phyloP scores from a whole-genome alignment of 2,329 filamentous ascomycete genomes.

The Didymella arachidicola region DNA sequence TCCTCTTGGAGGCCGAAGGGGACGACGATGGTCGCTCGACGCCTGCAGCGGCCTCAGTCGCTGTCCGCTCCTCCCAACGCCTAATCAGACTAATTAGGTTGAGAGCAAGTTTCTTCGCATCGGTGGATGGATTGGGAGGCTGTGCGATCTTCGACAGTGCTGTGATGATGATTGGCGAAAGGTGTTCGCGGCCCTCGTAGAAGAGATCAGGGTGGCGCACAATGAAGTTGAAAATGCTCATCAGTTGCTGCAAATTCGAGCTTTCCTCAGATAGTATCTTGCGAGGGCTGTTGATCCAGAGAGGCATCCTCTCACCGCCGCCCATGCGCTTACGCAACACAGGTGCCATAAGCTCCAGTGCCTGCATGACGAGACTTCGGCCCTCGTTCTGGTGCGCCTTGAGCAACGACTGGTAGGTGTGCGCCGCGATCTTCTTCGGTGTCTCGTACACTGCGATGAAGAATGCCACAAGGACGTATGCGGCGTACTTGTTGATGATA shows the following conservation, averaged over 20 bases:
- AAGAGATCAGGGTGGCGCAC: constrained; percentile 92
- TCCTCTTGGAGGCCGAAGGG: constrained; percentile 74
- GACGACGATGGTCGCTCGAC: constrained; percentile 66
- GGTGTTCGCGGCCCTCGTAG: constrained; percentile 92
- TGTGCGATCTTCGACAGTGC: constrained; percentile 87
- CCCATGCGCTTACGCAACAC: constrained; percentile 86
- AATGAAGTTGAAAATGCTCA: constrained; percentile 96
- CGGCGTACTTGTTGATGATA: constrained; percentile 98
- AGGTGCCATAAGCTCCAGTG: constrained; percentile 92
- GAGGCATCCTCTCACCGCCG: constrained; percentile 74
- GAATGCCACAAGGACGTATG: constrained; percentile 95
- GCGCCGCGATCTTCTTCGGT: constrained; percentile 91
- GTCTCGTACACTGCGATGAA: constrained; percentile 98
- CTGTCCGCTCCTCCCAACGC: constrained; percentile 87
- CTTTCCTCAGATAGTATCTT: constrained; percentile 93
- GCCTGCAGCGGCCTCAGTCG: constrained; percentile 61
- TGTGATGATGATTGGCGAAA: constrained; percentile 85
- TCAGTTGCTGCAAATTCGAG: constrained; percentile 93
- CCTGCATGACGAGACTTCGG: constrained; percentile 88
- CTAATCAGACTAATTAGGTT: constrained; percentile 91
- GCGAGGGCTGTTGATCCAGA: constrained; percentile 92
- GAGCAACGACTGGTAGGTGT: constrained; percentile 90
- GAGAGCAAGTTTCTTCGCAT: constrained; percentile 88
- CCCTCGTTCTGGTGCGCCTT: constrained; percentile 96
- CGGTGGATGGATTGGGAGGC: constrained; percentile 83